A percentile compares a stretch with the other conserved stretches of the same genome.
phyloP scores from a whole-genome alignment of 2,329 filamentous ascomycete species.

The Fusarium protoensiforme region DNA sequence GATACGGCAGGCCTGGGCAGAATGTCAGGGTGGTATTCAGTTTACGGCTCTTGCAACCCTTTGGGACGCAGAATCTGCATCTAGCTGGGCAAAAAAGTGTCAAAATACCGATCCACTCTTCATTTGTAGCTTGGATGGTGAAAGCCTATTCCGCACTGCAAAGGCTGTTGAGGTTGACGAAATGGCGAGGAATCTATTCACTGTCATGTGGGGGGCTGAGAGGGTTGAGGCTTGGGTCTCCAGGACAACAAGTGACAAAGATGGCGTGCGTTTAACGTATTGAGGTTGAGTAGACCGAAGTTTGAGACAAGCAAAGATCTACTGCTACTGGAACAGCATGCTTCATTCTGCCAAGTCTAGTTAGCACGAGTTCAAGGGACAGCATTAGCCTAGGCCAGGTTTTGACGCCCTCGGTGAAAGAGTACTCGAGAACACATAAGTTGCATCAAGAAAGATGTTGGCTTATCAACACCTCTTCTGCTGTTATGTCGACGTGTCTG shows the following conservation, averaged over 20 bases:
- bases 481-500: neutral
- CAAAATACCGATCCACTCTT: conserved; percentile 1
- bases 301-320: neutral
- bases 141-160: neutral
- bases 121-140: conserved; percentile 2
- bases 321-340: neutral
- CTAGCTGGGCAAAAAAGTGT: neutral
- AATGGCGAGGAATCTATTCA: conserved; percentile 4
- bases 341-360: neutral
- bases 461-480: neutral
- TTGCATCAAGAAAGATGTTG: neutral
- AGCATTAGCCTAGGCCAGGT: neutral
- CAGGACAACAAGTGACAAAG: neutral
- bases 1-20: neutral
- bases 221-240: conserved; percentile 10
- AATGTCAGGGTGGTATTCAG: conserved; percentile 3
- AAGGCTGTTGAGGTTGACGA: conserved; percentile 2
- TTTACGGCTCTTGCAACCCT: neutral
- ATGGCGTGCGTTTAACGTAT: neutral
- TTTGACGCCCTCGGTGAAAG: neutral
- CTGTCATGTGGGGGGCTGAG: conserved; percentile 11
- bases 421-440: neutral
- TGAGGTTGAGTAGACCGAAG: neutral
- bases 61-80: neutral
- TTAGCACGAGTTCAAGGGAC: neutral